Base-by-base conservation (phyloP, 306 rosid genomes). In the Urtica urens region DNA sequence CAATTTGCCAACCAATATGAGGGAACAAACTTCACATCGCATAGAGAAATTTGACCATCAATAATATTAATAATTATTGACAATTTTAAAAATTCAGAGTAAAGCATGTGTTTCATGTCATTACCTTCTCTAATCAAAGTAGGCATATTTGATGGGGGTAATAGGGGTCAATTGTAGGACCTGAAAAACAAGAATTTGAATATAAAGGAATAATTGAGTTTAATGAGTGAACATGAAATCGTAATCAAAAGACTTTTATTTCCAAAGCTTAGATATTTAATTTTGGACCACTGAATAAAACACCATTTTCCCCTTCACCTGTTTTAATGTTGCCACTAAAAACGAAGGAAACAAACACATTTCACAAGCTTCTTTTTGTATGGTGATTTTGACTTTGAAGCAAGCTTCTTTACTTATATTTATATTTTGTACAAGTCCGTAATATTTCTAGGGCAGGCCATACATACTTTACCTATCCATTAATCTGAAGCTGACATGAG, bases 201-300 rank as follows among this genome's bases (percentile, higher is more conserved):
- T 1, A 30, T 0, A 29, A 19, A 50, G 6, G 23, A 3, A 18
- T 25, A 48, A 48, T 14, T 3, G n/a, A n/a, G 15, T 25, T 10
- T 0, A 17, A 27, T 7, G 16, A 27, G 29, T 27, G 23, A 49
- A 28, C 20, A 49, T 49, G 39, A 18, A 28, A n/a, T 9, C 31
- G 16, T 29, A 0, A 27, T 10, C 26, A 35, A 31, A 44, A 62
- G 43, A 35, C 10, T 45, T 62, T 23, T 28, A 15, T 16, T 24
- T 23, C 44, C 38, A 31, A 42, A 33, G 39, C 34, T 2, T 25
- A 24, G 38, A 17, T 33, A 23, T 29, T 33, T 33, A 16, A 53
- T 45, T 62, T 45, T 62, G 55, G 61, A 63, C 55, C 61, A 46
- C 43, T 59, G 10, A 21, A 47, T 49, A 23, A 49, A 59, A 20